Evolutionary conservation across 2,329 filamentous ascomycete species (phyloP).

Genomic region (Claviceps pusilla): DNA sequence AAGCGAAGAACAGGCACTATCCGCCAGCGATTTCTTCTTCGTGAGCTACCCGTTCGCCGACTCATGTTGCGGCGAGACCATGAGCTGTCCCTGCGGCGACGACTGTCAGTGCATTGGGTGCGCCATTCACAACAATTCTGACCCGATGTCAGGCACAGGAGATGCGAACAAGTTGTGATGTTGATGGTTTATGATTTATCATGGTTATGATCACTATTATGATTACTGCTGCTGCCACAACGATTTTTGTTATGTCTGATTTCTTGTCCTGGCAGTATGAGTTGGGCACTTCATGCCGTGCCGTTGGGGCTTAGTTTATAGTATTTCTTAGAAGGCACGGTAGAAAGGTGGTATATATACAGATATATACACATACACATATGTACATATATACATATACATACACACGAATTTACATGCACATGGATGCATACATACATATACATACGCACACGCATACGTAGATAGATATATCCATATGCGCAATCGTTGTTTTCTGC

Average conservation of each 20-base stretch:
- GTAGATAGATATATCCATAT: no score
- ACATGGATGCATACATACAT: no score
- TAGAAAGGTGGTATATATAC: no score
- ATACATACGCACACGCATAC: not conserved
- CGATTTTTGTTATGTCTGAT: not conserved
- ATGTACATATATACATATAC: no score
- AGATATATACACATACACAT: no score
- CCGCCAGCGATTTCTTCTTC: constrained; percentile 43
- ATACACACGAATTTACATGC: no score
- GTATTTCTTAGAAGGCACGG: not conserved
- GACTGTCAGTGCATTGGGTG: constrained; percentile 45
- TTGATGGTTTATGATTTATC: not conserved
- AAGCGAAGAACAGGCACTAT: constrained; percentile 35
- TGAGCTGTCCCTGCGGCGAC: constrained; percentile 42
- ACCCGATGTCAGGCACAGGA: constrained; percentile 1
- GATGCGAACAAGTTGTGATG: not conserved
- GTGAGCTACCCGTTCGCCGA: constrained; percentile 38
- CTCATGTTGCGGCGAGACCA: constrained; percentile 32
- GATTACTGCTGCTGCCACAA: not conserved
- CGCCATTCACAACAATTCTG: constrained; percentile 31
- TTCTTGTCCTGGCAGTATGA: no score
- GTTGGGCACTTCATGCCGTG: no score
- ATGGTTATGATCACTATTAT: not conserved
- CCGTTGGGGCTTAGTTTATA: not conserved
- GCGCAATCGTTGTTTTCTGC: not conserved